A percentile compares a stretch with the other conserved stretches of the same genome.
These are phyloP conservation scores for Fusarium floridanum DNA, from an alignment of 2,329 filamentous ascomycete genomes.

Conservation along the genomic window DNA sequence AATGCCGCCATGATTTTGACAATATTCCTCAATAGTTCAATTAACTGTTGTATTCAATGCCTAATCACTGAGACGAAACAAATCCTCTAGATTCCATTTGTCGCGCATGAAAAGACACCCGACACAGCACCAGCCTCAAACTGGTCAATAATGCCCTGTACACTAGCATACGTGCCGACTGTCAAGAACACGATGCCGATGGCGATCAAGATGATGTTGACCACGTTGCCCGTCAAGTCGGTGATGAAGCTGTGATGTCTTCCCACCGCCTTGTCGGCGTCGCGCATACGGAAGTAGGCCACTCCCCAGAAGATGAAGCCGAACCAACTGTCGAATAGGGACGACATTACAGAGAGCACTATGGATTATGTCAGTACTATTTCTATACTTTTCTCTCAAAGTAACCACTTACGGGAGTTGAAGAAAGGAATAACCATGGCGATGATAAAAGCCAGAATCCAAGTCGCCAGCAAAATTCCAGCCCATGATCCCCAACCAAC, in stretches of 20 bases:
- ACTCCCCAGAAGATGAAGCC: slow-evolving; percentile 96
- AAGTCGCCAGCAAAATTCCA: slow-evolving; percentile 76
- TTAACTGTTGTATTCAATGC: background rate
- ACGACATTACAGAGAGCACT: slow-evolving; percentile 82
- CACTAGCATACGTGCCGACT: slow-evolving; percentile 83
- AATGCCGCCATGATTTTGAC: background rate
- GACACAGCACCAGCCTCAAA: slow-evolving; percentile 75
- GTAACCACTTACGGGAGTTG: slow-evolving; percentile 69
- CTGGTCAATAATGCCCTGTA: slow-evolving; percentile 80
- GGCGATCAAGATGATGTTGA: slow-evolving; percentile 80
- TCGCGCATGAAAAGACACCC: slow-evolving; percentile 80
- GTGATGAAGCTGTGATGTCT: slow-evolving; percentile 64
- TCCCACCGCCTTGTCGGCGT: slow-evolving; percentile 68
- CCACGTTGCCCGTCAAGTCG: slow-evolving; percentile 65
- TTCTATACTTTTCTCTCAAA: background rate
- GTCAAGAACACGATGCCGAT: slow-evolving; percentile 86
- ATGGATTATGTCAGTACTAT: slow-evolving; percentile 25
- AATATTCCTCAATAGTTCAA: background rate
- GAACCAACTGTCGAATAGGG: slow-evolving; percentile 92
- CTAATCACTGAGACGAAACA: background rate
- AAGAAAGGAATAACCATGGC: slow-evolving; percentile 96
- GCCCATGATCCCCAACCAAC: slow-evolving; percentile 86
- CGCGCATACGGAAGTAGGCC: slow-evolving; percentile 82
- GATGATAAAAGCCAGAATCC: slow-evolving; percentile 92
- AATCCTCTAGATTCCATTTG: slow-evolving; percentile 68